phyloP scores from a whole-genome alignment of 495 filamentous ascomycete genomes.

The Rhizodiscina lignyota region DNA sequence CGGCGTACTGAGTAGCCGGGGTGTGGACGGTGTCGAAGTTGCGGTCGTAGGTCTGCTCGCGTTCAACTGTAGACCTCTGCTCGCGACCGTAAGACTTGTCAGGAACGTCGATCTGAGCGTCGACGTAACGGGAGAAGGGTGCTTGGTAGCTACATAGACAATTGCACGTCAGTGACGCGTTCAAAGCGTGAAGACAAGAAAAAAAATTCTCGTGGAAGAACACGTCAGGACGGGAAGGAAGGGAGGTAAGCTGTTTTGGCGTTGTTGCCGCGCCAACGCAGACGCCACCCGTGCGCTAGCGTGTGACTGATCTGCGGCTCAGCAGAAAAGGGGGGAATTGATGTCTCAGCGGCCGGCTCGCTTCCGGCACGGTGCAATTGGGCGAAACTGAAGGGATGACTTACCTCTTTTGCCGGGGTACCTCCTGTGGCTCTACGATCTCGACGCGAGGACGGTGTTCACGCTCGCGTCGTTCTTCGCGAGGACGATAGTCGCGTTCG shows the following conservation, averaged over 20 bases:
- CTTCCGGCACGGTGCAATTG: not conserved
- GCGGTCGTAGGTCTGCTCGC: conserved; percentile 35
- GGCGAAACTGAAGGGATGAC: not conserved
- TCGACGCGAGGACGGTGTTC: not conserved
- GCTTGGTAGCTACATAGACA: conserved; percentile 37
- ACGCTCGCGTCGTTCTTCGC: not conserved
- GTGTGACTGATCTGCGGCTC: not conserved
- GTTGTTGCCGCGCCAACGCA: conserved; percentile 10
- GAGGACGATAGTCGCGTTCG: conserved; percentile 9
- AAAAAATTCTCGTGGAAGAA: not conserved
- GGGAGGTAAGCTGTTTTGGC: not conserved
- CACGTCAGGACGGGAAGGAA: not conserved
- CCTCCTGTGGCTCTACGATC: not conserved
- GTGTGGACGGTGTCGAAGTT: conserved; percentile 24
- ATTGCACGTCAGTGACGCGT: conserved; percentile 13
- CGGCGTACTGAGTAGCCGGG: conserved; percentile 27
- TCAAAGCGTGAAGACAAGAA: conserved; percentile 2
- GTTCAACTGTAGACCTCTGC: no score
- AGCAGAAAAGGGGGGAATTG: not conserved
- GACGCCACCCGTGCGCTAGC: not conserved
- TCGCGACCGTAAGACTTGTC: conserved; percentile 35
- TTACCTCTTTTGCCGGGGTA: no score
- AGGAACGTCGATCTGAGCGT: conserved; percentile 49
- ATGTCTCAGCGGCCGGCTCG: not conserved
- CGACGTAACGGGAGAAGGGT: conserved; percentile 34